These are phyloP conservation scores for Peniophora sp. DNA, from an alignment of 1,284 basidiomycete species.

Conservation along the genomic window DNA sequence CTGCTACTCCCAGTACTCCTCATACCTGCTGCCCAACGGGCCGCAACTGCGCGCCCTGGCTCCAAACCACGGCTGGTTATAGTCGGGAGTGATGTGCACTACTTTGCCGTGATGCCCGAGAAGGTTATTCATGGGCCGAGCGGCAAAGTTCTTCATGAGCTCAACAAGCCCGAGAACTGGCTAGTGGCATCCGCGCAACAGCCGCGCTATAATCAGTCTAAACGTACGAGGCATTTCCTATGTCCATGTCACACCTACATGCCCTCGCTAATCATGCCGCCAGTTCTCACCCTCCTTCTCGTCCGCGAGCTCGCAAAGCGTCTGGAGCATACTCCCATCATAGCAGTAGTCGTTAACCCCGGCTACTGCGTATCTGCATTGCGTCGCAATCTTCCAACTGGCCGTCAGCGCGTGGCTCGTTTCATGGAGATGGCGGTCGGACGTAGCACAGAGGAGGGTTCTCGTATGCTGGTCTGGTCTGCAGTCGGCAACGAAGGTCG, in stretches of 20 bases:
- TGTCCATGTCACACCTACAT: not conserved
- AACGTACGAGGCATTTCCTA: not conserved
- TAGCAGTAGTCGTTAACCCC: slow-evolving; percentile 36
- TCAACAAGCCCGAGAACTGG: not conserved
- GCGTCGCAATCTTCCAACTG: slow-evolving; percentile 14
- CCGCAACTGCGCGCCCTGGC: not conserved
- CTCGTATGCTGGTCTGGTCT: slow-evolving; percentile 33
- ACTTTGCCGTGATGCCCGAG: not conserved
- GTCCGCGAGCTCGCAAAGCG: not conserved
- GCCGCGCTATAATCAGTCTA: not conserved
- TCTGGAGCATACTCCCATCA: not conserved
- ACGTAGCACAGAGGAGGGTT: slow-evolving; percentile 30
- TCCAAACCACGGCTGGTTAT: not conserved
- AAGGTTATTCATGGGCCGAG: not conserved
- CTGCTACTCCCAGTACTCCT: not conserved
- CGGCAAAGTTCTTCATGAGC: not conserved
- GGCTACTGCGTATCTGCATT: slow-evolving; percentile 41
- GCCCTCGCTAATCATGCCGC: too few relatives aligned
- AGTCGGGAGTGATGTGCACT: not conserved
- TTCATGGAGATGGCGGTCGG: slow-evolving; percentile 18
- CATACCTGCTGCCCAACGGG: not conserved
- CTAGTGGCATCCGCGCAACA: not conserved
- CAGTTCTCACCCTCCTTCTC: not conserved
- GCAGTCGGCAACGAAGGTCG: slow-evolving; percentile 22
- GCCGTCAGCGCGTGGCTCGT: slow-evolving; percentile 4